phyloP scores from a whole-genome alignment of 495 filamentous ascomycete genomes.

The Ramalina intermedia region DNA sequence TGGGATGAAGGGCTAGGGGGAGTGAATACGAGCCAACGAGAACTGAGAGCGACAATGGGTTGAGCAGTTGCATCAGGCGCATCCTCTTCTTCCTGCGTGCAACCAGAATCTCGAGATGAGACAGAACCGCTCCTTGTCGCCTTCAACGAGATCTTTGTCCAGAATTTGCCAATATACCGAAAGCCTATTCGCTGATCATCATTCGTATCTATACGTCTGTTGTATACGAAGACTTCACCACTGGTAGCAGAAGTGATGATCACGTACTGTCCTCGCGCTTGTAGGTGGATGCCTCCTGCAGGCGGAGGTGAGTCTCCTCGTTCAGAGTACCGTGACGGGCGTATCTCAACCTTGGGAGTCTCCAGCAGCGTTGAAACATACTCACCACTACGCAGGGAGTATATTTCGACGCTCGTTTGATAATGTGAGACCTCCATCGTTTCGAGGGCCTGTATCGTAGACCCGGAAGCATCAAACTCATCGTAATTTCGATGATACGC shows the following conservation, averaged over 20 bases:
- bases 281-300: conserved; percentile 54
- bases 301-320: conserved; percentile 40
- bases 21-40: conserved; percentile 74
- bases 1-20: conserved; percentile 59
- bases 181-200: conserved; percentile 33
- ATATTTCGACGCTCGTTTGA: conserved; percentile 76
- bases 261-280: conserved; percentile 50
- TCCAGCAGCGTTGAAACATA: conserved; percentile 56
- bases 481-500: conserved; percentile 6
- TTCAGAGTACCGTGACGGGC: conserved; percentile 25
- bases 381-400: conserved; percentile 55
- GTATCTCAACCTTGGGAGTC: conserved; percentile 19
- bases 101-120: conserved; percentile 40
- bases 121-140: conserved; percentile 34
- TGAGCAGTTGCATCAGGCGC: conserved; percentile 32
- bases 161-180: conserved; percentile 61
- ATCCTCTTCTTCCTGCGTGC: conserved; percentile 29
- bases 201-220: conserved; percentile 8
- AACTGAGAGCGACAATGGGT: conserved; percentile 54
- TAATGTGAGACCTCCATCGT: conserved; percentile 34
- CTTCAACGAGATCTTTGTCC: conserved; percentile 60
- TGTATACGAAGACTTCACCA: conserved; percentile 73
- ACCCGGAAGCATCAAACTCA: conserved; percentile 14
- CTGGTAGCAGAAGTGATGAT: conserved; percentile 65
- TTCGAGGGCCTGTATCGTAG: conserved; percentile 13